These are phyloP conservation scores for Apostasia ramifera DNA, from an alignment of 106 monocot species.

Conservation along the genomic window DNA sequence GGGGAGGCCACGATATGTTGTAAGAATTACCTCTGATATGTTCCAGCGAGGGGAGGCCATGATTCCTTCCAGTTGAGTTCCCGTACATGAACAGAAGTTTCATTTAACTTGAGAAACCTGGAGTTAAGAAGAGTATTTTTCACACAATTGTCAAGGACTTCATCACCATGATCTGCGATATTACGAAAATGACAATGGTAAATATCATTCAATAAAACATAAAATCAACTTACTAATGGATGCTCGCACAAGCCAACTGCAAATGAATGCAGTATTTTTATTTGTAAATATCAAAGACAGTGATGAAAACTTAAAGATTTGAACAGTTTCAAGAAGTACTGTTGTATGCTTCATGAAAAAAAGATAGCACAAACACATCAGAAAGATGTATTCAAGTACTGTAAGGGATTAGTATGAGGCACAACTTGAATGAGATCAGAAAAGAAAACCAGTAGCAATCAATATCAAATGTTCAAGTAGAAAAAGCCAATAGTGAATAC, in stretches of 20 bases:
- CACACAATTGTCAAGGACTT: constrained; percentile 68
- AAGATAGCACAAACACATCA: too few relatives aligned
- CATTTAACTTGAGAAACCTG: constrained; percentile 24
- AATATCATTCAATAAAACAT: neutral
- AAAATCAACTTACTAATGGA: too few relatives aligned
- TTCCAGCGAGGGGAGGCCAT: constrained; percentile 52
- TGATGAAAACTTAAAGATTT: too few relatives aligned
- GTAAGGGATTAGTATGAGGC: too few relatives aligned
- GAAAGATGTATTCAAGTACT: too few relatives aligned
- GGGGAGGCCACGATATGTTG: too few relatives aligned
- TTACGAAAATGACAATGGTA: neutral
- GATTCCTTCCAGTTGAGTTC: constrained; percentile 68
- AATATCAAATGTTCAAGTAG: too few relatives aligned
- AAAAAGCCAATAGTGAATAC: constrained; percentile 16
- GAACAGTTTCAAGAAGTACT: too few relatives aligned
- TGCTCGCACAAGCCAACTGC: neutral
- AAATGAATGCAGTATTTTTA: neutral
- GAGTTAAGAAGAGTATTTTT: constrained; percentile 52
- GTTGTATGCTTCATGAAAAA: too few relatives aligned
- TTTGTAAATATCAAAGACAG: neutral
- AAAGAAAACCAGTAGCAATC: too few relatives aligned
- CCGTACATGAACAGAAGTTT: constrained; percentile 36
- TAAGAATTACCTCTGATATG: neutral
- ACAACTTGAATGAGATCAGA: too few relatives aligned
- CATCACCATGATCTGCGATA: constrained; percentile 51